Evolutionary conservation across 192 early-diverging fungal genomes (phyloP).

Genomic region (Podila minutissima): DNA sequence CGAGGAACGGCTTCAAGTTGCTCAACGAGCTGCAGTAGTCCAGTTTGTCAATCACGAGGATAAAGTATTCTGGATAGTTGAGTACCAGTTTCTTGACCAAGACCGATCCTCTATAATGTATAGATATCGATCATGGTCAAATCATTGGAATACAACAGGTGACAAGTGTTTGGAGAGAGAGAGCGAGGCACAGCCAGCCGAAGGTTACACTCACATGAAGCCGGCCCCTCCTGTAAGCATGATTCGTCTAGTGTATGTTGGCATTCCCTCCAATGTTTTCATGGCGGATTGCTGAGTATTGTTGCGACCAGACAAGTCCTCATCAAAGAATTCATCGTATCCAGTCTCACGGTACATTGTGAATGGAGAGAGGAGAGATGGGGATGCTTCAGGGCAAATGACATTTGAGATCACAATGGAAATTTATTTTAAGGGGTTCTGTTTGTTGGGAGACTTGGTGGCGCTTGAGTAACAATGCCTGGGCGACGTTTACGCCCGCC

Average conservation of each 20-base stretch:
- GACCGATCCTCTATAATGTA: conserved; percentile 66
- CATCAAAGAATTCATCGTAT: neutral
- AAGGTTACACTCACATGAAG: conserved; percentile 71
- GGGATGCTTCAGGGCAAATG: too few species aligned
- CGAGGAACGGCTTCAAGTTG: conserved; percentile 55
- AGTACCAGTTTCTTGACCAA: conserved; percentile 69
- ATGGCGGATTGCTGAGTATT: neutral
- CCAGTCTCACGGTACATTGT: too few species aligned
- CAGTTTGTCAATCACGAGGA: conserved; percentile 77
- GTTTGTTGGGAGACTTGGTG: too few species aligned
- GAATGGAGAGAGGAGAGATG: too few species aligned
- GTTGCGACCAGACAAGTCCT: conserved; percentile 24
- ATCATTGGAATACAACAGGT: neutral
- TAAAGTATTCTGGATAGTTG: conserved; percentile 73
- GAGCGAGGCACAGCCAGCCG: neutral
- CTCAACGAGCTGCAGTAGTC: conserved; percentile 81
- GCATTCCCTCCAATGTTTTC: neutral
- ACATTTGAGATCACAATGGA: too few species aligned
- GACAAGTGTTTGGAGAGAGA: neutral
- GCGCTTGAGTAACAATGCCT: neutral
- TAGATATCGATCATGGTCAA: too few species aligned
- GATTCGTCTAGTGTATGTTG: conserved; percentile 43
- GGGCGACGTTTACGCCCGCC: conserved; percentile 54
- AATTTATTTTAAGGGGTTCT: too few species aligned
- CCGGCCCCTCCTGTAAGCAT: conserved; percentile 87